Evolutionary conservation across 1,284 basidiomycete genomes (phyloP), one percentile per base, ranked within the genome.

Genomic region (Apiotrichum laibachii): DNA sequence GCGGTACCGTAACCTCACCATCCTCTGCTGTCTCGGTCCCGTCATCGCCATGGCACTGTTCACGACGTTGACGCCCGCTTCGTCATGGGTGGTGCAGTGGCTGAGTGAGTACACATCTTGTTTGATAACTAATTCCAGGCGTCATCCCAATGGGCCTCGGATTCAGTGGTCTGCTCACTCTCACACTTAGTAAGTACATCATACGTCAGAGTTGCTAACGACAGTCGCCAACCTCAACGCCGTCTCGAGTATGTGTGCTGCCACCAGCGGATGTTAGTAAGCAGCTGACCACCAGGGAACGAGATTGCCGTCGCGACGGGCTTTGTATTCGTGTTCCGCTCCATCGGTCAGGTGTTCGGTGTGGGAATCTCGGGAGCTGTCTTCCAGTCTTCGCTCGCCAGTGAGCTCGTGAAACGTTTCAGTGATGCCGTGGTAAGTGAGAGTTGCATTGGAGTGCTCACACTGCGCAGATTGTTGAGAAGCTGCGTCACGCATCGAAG

Each of bases 61-160:
- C 26, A 33, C 59, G 9, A 37, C 16, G 12, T 44, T 71, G 9
- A 55, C 43, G 2, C 43, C 61, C 3, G 47, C 19, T 1, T 63
- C 66, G 8, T 55, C 57, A 1, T 55, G 47, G 55, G 60, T 59
- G 7, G 50, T 56, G 7, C 64, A 67, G 48, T 70, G 68, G 68
- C 43, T 64, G 16, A 61, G 64, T 57, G 21, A 26, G 56, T 35
- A 1, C 7, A 12, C 2, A 19, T 7, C 12, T 10, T 22, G 47
- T 19, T 5, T 35, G 10, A 19, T 5, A 31, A 15, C 46, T 48
- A 16, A 48, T 11, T 15, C 12, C 31, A 49, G 40, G 50, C 34
- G 65, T 69, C 13, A 33, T 68, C n/a, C 66, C 66, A 15, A 71
- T 69, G 67, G 67, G 67, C 19, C 56, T 60, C 0, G 69, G 69